Evolutionary conservation across 129 eudicot species (phyloP), one percentile per base, ranked within the genome.

Genomic region (Arctium minus): DNA sequence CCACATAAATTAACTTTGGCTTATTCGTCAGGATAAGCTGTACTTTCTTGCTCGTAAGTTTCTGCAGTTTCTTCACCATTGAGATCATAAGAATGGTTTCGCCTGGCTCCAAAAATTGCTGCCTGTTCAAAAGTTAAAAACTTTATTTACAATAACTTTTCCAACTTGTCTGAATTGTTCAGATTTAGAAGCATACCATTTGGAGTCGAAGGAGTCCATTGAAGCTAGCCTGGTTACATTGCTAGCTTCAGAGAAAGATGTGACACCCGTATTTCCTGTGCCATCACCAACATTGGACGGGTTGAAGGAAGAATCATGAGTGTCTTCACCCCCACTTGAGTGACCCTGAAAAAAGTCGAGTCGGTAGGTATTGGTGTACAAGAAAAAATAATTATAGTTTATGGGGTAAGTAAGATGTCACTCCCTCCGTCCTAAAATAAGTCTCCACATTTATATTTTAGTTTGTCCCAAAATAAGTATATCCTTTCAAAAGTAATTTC

Each of bases 21-120:
- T 92, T 92, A 82, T 90, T 90, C 50, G 97, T 92, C n/a, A 92
- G 88, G 85, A 92, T 92, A 74, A 92, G 97, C 81, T 92, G 97
- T 70, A 92, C 97, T 79, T 92, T 92, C 92, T 90, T 92, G 90
- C 76, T 92, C 32, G 92, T 85, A 13, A 92, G 80, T 72, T 90
- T 92, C 81, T 89, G 92, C 46, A 87, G 70, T 73, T 90, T 92
- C 89, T 88, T 92, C 39, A 92, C 97, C 94, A 90, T 92, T 15
- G 97, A 92, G 83, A 92, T 92, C 97, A 92, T 88, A 81, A 92
- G 83, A 56, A 92, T 87, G 0, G 94, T 88, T 77, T 92, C 97
- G 13, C 92, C 94, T 2, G 91, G 91, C 84, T 90, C 97, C 86
- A 92, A 71, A 65, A 92, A 90, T 68, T 90, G 91, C 77, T 88